phyloP scores from a whole-genome alignment of 108 stramenopile genomes.

The Nitzschia sp. region DNA sequence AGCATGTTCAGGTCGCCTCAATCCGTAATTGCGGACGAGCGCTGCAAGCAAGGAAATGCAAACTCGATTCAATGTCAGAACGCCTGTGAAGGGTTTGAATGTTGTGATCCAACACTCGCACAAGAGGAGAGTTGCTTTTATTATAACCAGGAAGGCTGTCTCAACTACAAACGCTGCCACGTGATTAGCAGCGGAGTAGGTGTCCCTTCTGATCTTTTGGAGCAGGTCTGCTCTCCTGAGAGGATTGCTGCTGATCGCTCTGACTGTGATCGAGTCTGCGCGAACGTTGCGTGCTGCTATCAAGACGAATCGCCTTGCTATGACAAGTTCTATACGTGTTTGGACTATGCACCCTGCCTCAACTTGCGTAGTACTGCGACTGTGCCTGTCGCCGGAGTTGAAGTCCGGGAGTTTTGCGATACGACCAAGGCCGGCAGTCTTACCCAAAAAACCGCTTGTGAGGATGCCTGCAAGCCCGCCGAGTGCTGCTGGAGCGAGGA shows the following conservation, averaged over 20 bases:
- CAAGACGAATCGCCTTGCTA: background rate
- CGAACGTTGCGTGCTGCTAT: slow-evolving; percentile 12
- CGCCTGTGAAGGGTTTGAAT: slow-evolving; percentile 13
- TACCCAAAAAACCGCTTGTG: slow-evolving; percentile 11
- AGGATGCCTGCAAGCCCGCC: slow-evolving; percentile 12
- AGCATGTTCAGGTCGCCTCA: background rate
- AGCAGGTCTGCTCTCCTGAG: slow-evolving; percentile 6
- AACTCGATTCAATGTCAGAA: slow-evolving; percentile 2
- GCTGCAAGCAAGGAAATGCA: background rate
- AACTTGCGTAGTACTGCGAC: background rate
- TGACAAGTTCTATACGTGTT: slow-evolving; percentile 15
- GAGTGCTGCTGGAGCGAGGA: slow-evolving; percentile 24
- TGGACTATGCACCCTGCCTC: slow-evolving; percentile 20
- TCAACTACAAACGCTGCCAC: slow-evolving; percentile 22
- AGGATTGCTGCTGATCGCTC: slow-evolving; percentile 4
- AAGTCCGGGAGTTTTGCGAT: slow-evolving; percentile 8
- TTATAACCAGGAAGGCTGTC: slow-evolving; percentile 17
- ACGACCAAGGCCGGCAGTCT: slow-evolving; percentile 3
- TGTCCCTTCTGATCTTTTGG: slow-evolving; percentile 7
- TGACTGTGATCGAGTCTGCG: slow-evolving; percentile 6
- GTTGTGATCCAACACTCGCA: slow-evolving; percentile 11
- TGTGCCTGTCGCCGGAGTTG: background rate
- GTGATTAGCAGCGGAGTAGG: slow-evolving; percentile 6
- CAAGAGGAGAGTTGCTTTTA: slow-evolving; percentile 12
- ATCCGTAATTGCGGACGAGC: background rate